Percentiles rank a stretch among this genome's conserved stretches.
phyloP scores from a whole-genome alignment of 2,329 filamentous ascomycete genomes.

The Simplicillium aogashimaense region DNA sequence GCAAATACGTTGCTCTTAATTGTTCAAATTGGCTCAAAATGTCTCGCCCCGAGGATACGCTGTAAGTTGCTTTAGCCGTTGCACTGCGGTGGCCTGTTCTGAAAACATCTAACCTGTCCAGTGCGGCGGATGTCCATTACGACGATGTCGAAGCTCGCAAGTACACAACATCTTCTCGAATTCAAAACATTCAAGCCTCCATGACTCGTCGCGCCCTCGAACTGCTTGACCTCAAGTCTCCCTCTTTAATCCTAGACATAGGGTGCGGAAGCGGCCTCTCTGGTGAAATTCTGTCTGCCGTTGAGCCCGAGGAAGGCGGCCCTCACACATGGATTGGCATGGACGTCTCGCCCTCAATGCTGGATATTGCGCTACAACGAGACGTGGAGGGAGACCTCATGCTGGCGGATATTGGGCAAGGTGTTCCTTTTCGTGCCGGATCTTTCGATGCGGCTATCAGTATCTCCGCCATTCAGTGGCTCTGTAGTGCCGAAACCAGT shows the following conservation, averaged over 20 bases:
- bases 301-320: conserved; percentile 59
- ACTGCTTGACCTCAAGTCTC: conserved; percentile 68
- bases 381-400: conserved; percentile 92
- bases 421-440: conserved; percentile 84
- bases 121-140: conserved; percentile 94
- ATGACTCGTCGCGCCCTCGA: conserved; percentile 94
- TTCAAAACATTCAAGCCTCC: conserved; percentile 85
- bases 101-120: conserved; percentile 27
- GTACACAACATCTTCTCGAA: conserved; percentile 93
- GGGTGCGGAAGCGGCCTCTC: conserved; percentile 92
- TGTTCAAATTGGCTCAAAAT: conserved; percentile 40
- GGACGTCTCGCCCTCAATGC: conserved; percentile 92
- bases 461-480: conserved; percentile 95
- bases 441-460: conserved; percentile 91
- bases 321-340: conserved; percentile 96
- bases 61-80: conserved; percentile 45
- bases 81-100: not conserved
- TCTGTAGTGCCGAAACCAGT: conserved; percentile 88
- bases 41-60: conserved; percentile 93
- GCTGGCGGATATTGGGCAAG: conserved; percentile 89
- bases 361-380: conserved; percentile 85
- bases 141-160: conserved; percentile 91
- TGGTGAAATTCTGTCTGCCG: conserved; percentile 81
- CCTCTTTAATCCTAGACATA: conserved; percentile 89
- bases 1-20: not conserved